Conservation (phyloP, 1,284 basidiomycete genomes). For the Pyrrhoderma lamaoense region DNA sequence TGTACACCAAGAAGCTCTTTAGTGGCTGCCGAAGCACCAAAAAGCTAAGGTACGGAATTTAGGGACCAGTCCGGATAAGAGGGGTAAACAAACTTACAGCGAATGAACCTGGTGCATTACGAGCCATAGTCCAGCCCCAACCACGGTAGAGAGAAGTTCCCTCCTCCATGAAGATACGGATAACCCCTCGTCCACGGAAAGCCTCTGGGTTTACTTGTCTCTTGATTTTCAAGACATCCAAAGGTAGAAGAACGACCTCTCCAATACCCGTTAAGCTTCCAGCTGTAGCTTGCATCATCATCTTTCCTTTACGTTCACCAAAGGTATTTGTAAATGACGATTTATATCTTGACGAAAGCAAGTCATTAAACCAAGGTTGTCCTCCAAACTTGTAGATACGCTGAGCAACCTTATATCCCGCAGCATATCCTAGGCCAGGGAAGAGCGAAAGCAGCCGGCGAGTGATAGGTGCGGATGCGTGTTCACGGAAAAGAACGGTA, state of each 20-base stretch:
- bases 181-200: conserved; percentile 85
- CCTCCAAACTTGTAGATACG: conserved; percentile 98
- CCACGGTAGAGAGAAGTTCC: conserved; percentile 90
- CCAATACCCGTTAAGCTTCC: conserved; percentile 95
- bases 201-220: conserved; percentile 96
- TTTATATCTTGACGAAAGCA: conserved; percentile 76
- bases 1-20: conserved; percentile 87
- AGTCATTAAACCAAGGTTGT: conserved; percentile 95
- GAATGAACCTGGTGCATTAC: conserved; percentile 95
- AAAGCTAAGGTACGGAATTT: no score
- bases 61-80: no score
- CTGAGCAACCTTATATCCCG: conserved; percentile 93
- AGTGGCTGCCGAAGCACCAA: conserved; percentile 91
- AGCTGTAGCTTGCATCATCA: conserved; percentile 93
- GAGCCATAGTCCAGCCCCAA: conserved; percentile 98
- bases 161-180: conserved; percentile 90
- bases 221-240: conserved; percentile 98
- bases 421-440: conserved; percentile 96
- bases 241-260: conserved; percentile 92
- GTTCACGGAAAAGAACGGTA: conserved; percentile 82
- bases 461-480: conserved; percentile 63
- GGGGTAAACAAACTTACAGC: conserved; percentile 44
- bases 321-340: conserved; percentile 74
- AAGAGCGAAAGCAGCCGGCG: conserved; percentile 86
- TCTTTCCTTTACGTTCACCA: conserved; percentile 93